Conservation (phyloP, 2,329 filamentous ascomycete genomes). For the Lachnellula arida region DNA sequence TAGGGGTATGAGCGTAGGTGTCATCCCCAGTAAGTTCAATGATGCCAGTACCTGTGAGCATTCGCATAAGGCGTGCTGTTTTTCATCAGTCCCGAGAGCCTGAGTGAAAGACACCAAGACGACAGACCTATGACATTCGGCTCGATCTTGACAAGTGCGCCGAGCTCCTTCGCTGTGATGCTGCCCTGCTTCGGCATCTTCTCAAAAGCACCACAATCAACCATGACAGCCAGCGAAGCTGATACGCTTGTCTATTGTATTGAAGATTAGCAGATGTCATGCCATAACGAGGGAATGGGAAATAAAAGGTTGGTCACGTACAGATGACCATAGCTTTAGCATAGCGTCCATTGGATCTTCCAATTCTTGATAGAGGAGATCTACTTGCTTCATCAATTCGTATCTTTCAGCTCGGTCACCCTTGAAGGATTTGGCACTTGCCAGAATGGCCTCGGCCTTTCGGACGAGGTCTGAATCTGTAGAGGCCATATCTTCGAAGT, state of each 20-base stretch:
- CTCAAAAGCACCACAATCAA: constrained; percentile 19
- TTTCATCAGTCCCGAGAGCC: neutral
- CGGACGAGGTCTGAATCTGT: constrained; percentile 2
- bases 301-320: constrained; percentile 5
- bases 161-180: constrained; percentile 20
- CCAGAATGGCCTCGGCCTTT: constrained; percentile 10
- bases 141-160: constrained; percentile 12
- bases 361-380: constrained; percentile 7
- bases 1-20: constrained; percentile 18
- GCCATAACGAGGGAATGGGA: neutral
- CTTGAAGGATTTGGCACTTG: constrained; percentile 4
- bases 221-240: constrained; percentile 15
- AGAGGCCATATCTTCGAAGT: neutral
- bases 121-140: constrained; percentile 13
- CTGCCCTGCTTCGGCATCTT: constrained; percentile 20
- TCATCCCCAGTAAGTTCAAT: constrained; percentile 14
- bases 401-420: constrained; percentile 5
- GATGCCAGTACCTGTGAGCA: constrained; percentile 16
- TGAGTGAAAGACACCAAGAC: constrained; percentile 1
- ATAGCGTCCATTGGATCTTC: constrained; percentile 12
- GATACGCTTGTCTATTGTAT: constrained; percentile 3
- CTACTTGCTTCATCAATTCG: constrained; percentile 9
- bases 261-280: neutral
- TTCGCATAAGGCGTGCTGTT: constrained; percentile 18
- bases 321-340: constrained; percentile 15